Base-by-base conservation (phyloP, 2,329 filamentous ascomycete species). In the Aureobasidium leucospermi region DNA sequence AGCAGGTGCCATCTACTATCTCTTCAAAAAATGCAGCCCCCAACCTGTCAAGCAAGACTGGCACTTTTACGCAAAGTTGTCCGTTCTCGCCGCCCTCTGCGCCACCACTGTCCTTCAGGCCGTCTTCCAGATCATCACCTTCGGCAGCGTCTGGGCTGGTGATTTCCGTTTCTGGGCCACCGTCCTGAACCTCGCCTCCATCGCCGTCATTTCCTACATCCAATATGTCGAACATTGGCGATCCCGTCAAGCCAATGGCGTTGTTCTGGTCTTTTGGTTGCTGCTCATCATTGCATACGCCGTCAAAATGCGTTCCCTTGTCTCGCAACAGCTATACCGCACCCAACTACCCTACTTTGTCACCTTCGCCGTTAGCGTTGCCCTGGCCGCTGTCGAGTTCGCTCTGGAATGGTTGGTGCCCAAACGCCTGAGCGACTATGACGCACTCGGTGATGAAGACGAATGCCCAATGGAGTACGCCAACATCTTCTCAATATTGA, bases 221-320 rank as follows among this genome's bases (percentile, higher is more conserved):
- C 92, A 96, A 76, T 94, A 93, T 78, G 77, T 89, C 63, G 92
- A 96, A 71, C 89, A 96, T 72, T 85, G 85, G 72, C 85, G 92
- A 31, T 86, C 90, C 63, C 83, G 90, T 59, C 87, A 93, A 67
- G 85, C 92, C 32, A 96, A 96, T 70, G 91, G 89, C 11, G 88
- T 96, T 28, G 90, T 89, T 2, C 80, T 96, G 53, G 89, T 96
- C 73, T 96, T 91, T 80, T 96, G 93, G 92, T 81, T 96, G 23
- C 84, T 96, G 67, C 85, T 95, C 62, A 78, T 94, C 61, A 85
- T 96, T 67, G 84, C 85, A 3, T 86, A 89, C 65, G 82, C 82
- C 8, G 82, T 96, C 69, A 96, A 96, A 78, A 80, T 96, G 55
- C 89, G 91, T 63, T 96, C 91, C 8, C 81, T 96, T 63, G 78